These are phyloP conservation scores for Rhizopus stolonifer DNA, from an alignment of 371 early-diverging fungal species.

Conservation along the genomic window DNA sequence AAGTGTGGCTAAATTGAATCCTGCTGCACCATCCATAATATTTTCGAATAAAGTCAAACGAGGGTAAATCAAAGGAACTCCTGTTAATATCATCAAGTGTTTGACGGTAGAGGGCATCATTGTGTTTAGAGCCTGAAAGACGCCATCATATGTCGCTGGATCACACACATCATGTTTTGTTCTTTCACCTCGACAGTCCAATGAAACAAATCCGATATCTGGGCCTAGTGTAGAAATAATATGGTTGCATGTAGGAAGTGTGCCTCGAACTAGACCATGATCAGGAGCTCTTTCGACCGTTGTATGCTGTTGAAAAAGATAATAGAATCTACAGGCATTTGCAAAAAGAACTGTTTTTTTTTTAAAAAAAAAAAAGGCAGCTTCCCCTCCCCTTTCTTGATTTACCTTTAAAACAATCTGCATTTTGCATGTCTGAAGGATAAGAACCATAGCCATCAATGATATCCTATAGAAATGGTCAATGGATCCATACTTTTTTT, in stretches of 20 bases:
- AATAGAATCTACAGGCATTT: slow-evolving; percentile 74
- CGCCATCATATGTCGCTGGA: slow-evolving; percentile 54
- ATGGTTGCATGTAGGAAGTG: slow-evolving; percentile 23
- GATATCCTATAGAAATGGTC: slow-evolving; percentile 30
- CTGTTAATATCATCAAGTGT: slow-evolving; percentile 61
- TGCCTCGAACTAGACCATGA: slow-evolving; percentile 49
- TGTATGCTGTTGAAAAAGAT: slow-evolving; percentile 85
- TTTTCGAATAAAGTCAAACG: slow-evolving; percentile 64
- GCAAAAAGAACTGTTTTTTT: slow-evolving; percentile 27
- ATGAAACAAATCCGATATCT: slow-evolving; percentile 60
- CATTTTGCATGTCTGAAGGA: slow-evolving; percentile 69
- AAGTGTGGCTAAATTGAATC: slow-evolving; percentile 42
- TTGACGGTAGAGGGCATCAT: slow-evolving; percentile 53
- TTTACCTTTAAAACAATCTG: slow-evolving; percentile 33
- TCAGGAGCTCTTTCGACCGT: slow-evolving; percentile 53
- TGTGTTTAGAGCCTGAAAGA: slow-evolving; percentile 54
- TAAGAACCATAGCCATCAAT: slow-evolving; percentile 82
- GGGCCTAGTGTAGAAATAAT: slow-evolving; percentile 31
- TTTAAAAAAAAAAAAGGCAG: not conserved
- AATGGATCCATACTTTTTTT: no score
- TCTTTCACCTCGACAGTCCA: slow-evolving; percentile 78
- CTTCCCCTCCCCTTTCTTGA: not conserved
- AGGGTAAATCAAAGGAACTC: slow-evolving; percentile 79
- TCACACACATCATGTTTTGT: slow-evolving; percentile 61
- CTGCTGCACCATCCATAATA: slow-evolving; percentile 44